These are phyloP conservation scores for Bruguiera sexangula DNA, from an alignment of 345 rosid species.

Conservation along the genomic window DNA sequence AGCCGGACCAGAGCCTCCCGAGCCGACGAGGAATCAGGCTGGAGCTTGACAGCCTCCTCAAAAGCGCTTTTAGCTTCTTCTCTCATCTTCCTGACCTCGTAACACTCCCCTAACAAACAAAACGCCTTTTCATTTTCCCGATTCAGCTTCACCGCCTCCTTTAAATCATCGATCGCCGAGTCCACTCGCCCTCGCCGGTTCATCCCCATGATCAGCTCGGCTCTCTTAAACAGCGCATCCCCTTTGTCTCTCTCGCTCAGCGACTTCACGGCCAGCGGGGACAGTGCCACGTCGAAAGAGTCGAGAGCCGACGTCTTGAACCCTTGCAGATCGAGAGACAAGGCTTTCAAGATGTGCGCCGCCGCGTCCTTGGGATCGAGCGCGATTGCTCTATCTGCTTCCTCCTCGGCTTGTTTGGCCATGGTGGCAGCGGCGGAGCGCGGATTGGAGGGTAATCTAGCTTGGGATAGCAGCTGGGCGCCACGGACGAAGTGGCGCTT, in stretches of 20 bases:
- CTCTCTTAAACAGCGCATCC: conserved; percentile 58
- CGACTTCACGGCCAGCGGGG: conserved; percentile 48
- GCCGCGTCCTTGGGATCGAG: conserved; percentile 62
- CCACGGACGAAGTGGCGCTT: conserved; percentile 65
- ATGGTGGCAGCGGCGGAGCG: conserved; percentile 37
- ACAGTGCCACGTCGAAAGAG: conserved; percentile 54
- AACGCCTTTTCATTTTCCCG: no score
- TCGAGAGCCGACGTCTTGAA: conserved; percentile 59
- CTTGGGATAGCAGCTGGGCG: conserved; percentile 56
- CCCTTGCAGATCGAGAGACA: conserved; percentile 61
- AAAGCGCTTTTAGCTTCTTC: no score
- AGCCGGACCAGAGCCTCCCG: no score
- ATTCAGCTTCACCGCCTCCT: no score
- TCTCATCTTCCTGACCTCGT: no score
- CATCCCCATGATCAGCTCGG: conserved; percentile 45
- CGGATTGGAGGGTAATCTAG: conserved; percentile 46
- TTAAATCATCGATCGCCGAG: conserved; percentile 41
- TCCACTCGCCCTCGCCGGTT: conserved; percentile 34
- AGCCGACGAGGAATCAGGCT: no score
- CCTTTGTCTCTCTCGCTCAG: conserved; percentile 41
- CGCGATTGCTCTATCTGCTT: conserved; percentile 50
- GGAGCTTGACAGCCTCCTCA: no score
- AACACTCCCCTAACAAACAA: no score
- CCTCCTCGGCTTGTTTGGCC: conserved; percentile 53
- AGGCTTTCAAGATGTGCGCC: conserved; percentile 51